Base-by-base conservation (phyloP, 2,329 filamentous ascomycete species). In the Grosmannia huntii region DNA sequence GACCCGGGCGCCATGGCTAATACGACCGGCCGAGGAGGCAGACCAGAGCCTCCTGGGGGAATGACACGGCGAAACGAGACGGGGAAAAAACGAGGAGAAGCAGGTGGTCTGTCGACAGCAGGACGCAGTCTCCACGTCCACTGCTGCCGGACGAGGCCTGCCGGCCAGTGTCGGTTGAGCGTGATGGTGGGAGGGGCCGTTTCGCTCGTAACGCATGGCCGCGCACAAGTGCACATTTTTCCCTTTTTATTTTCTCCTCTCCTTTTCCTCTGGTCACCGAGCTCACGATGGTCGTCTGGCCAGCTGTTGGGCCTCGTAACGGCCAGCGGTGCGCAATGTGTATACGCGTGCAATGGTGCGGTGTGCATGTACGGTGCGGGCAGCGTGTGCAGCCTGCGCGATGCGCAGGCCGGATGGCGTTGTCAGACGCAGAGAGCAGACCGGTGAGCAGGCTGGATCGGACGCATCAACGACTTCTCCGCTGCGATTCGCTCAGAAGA, bases 161-260 rank as follows among this genome's bases (percentile, higher is more conserved):
- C 48, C 48, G 48, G 48, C 55, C 38, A 56, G 55, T 48, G 46
- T 51, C 55, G 55, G 55, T 48, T 48, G 44, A 51, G 21, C 28
- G 44, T 33, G 55, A 51, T 38, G 46, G 55, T 51, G 55, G 55
- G 36, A 19, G 46, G 27, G 27, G 31, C 31, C 11, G 16, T 33
- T n/a, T 28, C 27, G 14, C 19, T 23, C 33, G 31, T 53, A 56
- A 44, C 54, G 27, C 41, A 41, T 33, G 41, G 41, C 41, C 41
- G 41, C 41, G 41, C 41, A n/a, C 41, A 44, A n/a, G 14, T 46
- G 27, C 55, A 23, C 12, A 36, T 59, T 56, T 28, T 55, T 25
- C 25, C n/a, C n/a, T n/a, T n/a, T n/a, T n/a, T n/a, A n/a, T n/a
- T n/a, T n/a, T n/a, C n/a, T n/a, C n/a, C n/a, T 36, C 50, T 48